Percentiles rank a stretch among this genome's conserved stretches.
phyloP scores from a whole-genome alignment of 192 early-diverging fungal genomes.

The Funneliformis mosseae region DNA sequence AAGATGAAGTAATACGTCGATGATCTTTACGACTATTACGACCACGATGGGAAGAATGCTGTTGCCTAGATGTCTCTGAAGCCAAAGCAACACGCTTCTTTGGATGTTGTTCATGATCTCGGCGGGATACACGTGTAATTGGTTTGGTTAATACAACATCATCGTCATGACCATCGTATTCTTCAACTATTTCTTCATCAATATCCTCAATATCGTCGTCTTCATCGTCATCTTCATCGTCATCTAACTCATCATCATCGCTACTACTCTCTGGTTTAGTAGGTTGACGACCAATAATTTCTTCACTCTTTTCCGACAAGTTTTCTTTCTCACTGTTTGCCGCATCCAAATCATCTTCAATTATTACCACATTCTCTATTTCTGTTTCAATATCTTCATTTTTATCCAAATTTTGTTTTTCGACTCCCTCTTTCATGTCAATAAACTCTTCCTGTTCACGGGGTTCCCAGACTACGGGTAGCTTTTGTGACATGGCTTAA shows the following conservation, averaged over 20 bases:
- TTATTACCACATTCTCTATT: slow-evolving; percentile 6
- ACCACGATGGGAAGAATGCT: slow-evolving; percentile 23
- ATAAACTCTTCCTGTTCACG: slow-evolving; percentile 6
- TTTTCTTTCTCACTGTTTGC: slow-evolving; percentile 13
- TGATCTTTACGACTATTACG: slow-evolving; percentile 11
- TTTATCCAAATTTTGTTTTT: not conserved
- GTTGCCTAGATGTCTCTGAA: slow-evolving; percentile 30
- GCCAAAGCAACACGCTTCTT: slow-evolving; percentile 31
- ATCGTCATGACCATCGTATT: slow-evolving; percentile 28
- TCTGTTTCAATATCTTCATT: slow-evolving; percentile 4
- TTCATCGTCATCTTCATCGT: slow-evolving; percentile 38
- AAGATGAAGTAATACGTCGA: slow-evolving; percentile 12
- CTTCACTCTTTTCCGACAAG: not conserved
- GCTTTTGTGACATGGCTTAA: slow-evolving; percentile 19
- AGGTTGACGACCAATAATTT: not conserved
- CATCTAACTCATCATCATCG: slow-evolving; percentile 42
- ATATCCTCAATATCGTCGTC: slow-evolving; percentile 39
- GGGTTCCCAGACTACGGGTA: slow-evolving; percentile 18
- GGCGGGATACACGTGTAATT: slow-evolving; percentile 22
- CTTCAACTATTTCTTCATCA: slow-evolving; percentile 11
- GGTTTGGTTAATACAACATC: slow-evolving; percentile 24
- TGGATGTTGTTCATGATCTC: slow-evolving; percentile 22
- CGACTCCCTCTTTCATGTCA: not conserved
- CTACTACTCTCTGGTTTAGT: slow-evolving; percentile 11
- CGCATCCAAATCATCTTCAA: not conserved